phyloP scores from a whole-genome alignment of 257 asterid genomes.

The Cruciata laevipes region DNA sequence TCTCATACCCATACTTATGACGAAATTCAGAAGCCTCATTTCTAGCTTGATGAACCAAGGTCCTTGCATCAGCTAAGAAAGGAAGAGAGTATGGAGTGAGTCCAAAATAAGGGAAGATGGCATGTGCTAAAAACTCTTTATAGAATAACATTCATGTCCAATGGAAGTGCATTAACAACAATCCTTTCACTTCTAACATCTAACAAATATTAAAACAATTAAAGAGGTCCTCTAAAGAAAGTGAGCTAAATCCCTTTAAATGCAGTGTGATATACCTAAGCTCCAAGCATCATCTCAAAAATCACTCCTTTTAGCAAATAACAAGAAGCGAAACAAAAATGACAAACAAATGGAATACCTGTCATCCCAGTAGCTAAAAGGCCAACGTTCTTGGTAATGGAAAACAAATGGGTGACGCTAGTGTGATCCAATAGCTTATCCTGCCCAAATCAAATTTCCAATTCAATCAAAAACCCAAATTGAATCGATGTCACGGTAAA shows the following conservation, averaged over 20 bases:
- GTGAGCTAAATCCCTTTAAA: too few species aligned
- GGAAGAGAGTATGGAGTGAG: background rate
- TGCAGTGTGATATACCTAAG: background rate
- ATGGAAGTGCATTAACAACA: too few species aligned
- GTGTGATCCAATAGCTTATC: slow-evolving; percentile 98
- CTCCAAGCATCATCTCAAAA: background rate
- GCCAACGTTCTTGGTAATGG: slow-evolving; percentile 77
- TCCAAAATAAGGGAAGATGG: background rate
- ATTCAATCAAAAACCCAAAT: slow-evolving; percentile 2
- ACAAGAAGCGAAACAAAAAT: background rate
- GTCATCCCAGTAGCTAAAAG: slow-evolving; percentile 93
- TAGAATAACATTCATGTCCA: too few species aligned
- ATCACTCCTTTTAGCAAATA: background rate
- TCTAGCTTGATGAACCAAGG: slow-evolving; percentile 97
- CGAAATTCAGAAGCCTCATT: slow-evolving; percentile 97
- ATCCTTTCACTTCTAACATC: too few species aligned
- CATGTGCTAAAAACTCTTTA: too few species aligned
- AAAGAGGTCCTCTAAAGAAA: background rate
- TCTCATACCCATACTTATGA: slow-evolving; percentile 81
- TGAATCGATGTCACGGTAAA: background rate
- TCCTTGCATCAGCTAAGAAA: slow-evolving; percentile 85
- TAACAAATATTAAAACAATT: too few species aligned
- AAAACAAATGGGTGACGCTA: slow-evolving; percentile 85
- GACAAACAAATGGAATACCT: slow-evolving; percentile 31
- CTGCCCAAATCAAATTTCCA: slow-evolving; percentile 39